Percentiles rank a stretch among this genome's conserved stretches.
Conservation (phyloP, 2,329 filamentous ascomycete species). For the Aspergillus uvarum region DNA sequence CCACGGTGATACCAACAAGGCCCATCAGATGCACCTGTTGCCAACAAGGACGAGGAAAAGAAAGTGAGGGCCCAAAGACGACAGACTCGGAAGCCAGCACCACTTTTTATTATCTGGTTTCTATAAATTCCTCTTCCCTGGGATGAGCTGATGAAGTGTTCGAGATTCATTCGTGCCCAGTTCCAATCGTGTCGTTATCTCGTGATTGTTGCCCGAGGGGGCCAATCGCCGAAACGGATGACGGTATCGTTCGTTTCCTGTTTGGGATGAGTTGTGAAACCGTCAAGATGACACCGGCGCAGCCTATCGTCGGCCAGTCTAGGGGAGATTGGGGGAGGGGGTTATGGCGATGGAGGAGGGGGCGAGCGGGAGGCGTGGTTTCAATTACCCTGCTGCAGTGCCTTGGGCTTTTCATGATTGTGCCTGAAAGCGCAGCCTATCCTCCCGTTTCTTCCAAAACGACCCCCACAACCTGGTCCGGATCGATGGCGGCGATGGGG, state of each 20-base stretch:
- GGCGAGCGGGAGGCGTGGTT: not conserved
- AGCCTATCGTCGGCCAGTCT: conserved; percentile 22
- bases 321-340: not conserved
- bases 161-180: conserved; percentile 12
- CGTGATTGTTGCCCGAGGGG: conserved; percentile 19
- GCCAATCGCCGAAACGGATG: conserved; percentile 16
- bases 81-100: not conserved
- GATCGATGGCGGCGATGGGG: conserved; percentile 2
- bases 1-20: conserved; percentile 22
- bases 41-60: conserved; percentile 14
- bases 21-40: conserved; percentile 20
- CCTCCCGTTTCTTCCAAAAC: not conserved
- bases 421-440: not conserved
- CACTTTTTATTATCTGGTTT: not conserved
- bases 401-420: not conserved
- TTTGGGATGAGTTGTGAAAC: conserved; percentile 23
- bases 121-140: conserved; percentile 9
- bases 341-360: too few species aligned
- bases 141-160: conserved; percentile 13
- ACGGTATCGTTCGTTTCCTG: conserved; percentile 17
- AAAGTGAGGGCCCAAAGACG: not conserved
- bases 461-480: not conserved
- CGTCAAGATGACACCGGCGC: conserved; percentile 20
- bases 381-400: not conserved
- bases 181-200: conserved; percentile 23